phyloP scores from a whole-genome alignment of 345 rosid species.

The Aquilaria sinensis region DNA sequence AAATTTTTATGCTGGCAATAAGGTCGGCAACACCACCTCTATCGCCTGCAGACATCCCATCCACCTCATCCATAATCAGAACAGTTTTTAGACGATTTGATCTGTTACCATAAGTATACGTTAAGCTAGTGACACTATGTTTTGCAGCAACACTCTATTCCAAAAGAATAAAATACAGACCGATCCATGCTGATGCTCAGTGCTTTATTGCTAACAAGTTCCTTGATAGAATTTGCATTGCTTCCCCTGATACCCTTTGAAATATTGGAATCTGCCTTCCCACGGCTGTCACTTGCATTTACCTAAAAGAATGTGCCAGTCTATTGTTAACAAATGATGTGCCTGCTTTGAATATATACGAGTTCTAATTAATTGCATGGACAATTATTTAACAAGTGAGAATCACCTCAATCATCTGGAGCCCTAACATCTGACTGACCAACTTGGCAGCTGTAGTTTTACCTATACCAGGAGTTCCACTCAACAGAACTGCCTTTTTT shows the following conservation, averaged over 20 bases:
- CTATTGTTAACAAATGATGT: no score
- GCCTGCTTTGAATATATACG: no score
- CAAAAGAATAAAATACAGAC: constrained; percentile 27
- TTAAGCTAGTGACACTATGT: constrained; percentile 1
- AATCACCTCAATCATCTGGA: constrained; percentile 85
- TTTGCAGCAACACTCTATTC: constrained; percentile 8
- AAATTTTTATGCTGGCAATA: constrained; percentile 90
- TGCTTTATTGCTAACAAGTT: constrained; percentile 87
- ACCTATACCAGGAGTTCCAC: constrained; percentile 97
- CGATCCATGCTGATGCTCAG: constrained; percentile 51
- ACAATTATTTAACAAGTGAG: constrained; percentile 5
- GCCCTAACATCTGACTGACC: constrained; percentile 89
- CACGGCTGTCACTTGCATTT: constrained; percentile 98
- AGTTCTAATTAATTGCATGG: constrained; percentile 8
- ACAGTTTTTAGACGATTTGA: constrained; percentile 71
- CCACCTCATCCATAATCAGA: constrained; percentile 98
- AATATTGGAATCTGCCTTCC: constrained; percentile 82
- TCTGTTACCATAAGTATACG: constrained; percentile 35
- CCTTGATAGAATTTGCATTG: constrained; percentile 91
- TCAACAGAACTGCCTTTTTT: constrained; percentile 79
- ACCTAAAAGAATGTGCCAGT: constrained; percentile 34
- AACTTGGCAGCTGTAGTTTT: constrained; percentile 93
- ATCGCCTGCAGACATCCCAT: constrained; percentile 99
- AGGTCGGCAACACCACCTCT: constrained; percentile 98
- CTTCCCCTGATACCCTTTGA: constrained; percentile 92